Evolutionary conservation across 2,329 filamentous ascomycete species (phyloP).

Genomic region (Alternaria triticina): DNA sequence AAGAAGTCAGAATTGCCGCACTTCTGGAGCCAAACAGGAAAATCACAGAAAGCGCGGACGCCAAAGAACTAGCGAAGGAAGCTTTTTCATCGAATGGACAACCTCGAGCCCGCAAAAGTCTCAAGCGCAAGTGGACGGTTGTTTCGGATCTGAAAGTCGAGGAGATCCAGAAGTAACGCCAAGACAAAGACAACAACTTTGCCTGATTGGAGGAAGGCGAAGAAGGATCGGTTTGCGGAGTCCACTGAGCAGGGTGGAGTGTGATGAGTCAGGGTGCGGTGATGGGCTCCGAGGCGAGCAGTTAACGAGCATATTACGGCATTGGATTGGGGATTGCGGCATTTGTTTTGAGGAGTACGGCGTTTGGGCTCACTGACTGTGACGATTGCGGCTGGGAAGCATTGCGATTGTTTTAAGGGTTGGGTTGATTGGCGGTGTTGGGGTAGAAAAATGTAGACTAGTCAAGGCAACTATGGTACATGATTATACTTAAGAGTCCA

Average conservation of each 20-base stretch:
- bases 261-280: background rate
- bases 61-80: constrained; percentile 21
- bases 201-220: constrained; percentile 30
- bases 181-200: constrained; percentile 22
- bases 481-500: background rate
- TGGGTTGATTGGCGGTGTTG: background rate
- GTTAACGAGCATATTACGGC: background rate
- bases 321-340: background rate
- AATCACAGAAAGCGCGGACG: constrained; percentile 15
- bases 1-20: background rate
- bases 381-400: background rate
- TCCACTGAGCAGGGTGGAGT: background rate
- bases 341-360: background rate
- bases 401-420: background rate
- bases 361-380: background rate
- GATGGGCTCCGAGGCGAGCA: background rate
- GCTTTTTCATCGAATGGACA: constrained; percentile 19
- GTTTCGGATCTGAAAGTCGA: constrained; percentile 14
- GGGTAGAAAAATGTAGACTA: background rate
- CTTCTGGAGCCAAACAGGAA: constrained; percentile 17
- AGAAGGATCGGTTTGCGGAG: constrained; percentile 20
- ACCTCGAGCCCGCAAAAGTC: constrained; percentile 1
- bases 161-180: constrained; percentile 17
- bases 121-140: constrained; percentile 23
- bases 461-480: background rate